A percentile compares a stretch with the other conserved stretches of the same genome.
These are phyloP conservation scores for Paramecium caudatum DNA, from an alignment of 73 alveolate genomes.

Conservation along the genomic window DNA sequence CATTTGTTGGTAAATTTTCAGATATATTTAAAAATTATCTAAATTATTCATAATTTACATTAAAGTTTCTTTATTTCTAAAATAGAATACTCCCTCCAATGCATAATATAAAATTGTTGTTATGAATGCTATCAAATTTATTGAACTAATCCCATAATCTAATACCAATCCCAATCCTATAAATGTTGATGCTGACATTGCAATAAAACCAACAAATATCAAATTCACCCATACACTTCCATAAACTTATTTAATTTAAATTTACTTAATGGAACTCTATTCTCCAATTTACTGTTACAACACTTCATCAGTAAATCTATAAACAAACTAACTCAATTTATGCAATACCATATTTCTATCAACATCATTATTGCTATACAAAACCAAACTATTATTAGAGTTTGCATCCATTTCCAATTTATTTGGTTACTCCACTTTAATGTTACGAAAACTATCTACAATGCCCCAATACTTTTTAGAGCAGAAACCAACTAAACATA, in stretches of 20 bases:
- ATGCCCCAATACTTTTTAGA: conserved; percentile 22
- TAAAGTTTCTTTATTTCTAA: background rate
- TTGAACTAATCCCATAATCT: background rate
- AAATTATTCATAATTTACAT: background rate
- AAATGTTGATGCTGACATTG: background rate
- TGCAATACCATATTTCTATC: conserved; percentile 47
- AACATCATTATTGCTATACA: background rate
- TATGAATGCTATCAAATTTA: background rate
- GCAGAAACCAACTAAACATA: conserved; percentile 2
- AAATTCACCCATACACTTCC: conserved; percentile 59
- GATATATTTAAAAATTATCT: background rate
- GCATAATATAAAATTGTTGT: background rate
- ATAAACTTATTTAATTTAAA: background rate
- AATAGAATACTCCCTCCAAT: background rate
- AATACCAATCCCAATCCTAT: background rate
- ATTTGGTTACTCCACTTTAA: conserved; percentile 36
- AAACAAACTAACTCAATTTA: too few relatives aligned
- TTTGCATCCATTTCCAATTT: conserved; percentile 46
- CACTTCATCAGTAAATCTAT: conserved; percentile 33
- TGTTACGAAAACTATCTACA: conserved; percentile 18
- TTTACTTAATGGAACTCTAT: background rate
- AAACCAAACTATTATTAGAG: conserved; percentile 18
- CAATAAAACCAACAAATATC: background rate
- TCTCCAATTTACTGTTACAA: background rate
- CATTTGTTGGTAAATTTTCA: background rate